Conservation (phyloP, 768 basidiomycete genomes). For the Leucogyrophana mollusca region DNA sequence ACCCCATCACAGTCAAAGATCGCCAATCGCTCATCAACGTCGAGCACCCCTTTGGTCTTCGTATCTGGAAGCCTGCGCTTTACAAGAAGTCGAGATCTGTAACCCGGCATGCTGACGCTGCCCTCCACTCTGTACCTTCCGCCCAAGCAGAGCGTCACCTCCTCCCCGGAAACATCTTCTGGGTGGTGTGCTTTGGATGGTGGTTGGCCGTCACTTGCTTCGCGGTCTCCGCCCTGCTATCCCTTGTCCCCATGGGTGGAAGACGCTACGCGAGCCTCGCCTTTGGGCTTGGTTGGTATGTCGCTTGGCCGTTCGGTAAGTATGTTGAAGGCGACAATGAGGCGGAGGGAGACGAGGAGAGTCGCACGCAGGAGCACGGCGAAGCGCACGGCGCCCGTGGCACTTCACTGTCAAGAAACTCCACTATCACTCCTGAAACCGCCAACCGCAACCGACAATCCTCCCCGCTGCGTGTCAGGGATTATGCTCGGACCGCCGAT, state of each 20-base stretch:
- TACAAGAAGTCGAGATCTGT: constrained; percentile 98
- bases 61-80: constrained; percentile 98
- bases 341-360: constrained; percentile 40
- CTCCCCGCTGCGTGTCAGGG: constrained; percentile 5
- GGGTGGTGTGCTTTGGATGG: constrained; percentile 90
- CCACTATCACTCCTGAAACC: constrained; percentile 44
- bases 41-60: constrained; percentile 97
- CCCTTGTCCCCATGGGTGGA: constrained; percentile 77
- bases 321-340: constrained; percentile 86
- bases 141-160: constrained; percentile 92
- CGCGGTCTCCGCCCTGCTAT: constrained; percentile 63
- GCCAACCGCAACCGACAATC: constrained; percentile 14
- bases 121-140: constrained; percentile 88
- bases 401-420: constrained; percentile 39
- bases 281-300: constrained; percentile 93
- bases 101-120: constrained; percentile 93
- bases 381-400: constrained; percentile 23
- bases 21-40: constrained; percentile 98
- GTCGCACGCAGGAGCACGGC: constrained; percentile 33
- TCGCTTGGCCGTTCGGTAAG: constrained; percentile 98
- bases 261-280: constrained; percentile 81
- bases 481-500: constrained; percentile 17
- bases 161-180: constrained; percentile 91
- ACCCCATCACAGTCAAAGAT: constrained; percentile 90
- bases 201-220: constrained; percentile 82